Conservation (phyloP, 306 rosid genomes). For the Glycine soja region DNA sequence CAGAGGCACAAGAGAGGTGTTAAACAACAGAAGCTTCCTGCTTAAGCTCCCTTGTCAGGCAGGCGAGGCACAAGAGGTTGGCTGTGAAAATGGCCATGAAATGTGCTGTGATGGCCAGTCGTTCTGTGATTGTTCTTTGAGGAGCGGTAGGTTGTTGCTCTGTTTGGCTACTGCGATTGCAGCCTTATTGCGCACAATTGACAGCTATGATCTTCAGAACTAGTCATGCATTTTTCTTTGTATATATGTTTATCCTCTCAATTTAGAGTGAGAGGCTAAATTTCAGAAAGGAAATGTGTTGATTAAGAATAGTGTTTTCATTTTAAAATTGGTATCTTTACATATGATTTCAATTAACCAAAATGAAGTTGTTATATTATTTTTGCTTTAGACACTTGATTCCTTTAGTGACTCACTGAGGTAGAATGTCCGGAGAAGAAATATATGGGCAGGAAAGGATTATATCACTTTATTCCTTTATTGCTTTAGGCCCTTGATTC, state of each 20-base stretch:
- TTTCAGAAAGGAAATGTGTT: not conserved
- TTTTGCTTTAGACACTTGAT: not conserved
- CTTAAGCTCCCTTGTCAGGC: not conserved
- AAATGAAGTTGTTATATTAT: not conserved
- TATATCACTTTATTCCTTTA: not conserved
- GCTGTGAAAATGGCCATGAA: not conserved
- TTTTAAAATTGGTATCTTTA: not conserved
- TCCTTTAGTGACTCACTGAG: not conserved
- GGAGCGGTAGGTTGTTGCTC: not conserved
- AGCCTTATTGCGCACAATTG: not conserved
- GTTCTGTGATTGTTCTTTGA: not conserved
- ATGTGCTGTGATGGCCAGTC: not conserved
- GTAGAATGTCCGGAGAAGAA: conserved; percentile 1
- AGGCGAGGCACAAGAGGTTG: not conserved
- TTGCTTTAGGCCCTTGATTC: not conserved
- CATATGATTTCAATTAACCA: not conserved
- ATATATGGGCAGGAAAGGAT: not conserved
- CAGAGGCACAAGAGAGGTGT: too few relatives aligned
- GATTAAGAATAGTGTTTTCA: not conserved
- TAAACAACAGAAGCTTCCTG: not conserved
- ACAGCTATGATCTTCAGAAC: not conserved
- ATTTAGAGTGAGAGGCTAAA: not conserved
- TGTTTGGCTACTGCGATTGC: not conserved
- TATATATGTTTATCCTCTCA: not conserved
- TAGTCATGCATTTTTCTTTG: not conserved